Evolutionary conservation across 805 yeast species (phyloP), one percentile per base, ranked within the genome.

Genomic region (Schwanniomyces occidentalis): DNA sequence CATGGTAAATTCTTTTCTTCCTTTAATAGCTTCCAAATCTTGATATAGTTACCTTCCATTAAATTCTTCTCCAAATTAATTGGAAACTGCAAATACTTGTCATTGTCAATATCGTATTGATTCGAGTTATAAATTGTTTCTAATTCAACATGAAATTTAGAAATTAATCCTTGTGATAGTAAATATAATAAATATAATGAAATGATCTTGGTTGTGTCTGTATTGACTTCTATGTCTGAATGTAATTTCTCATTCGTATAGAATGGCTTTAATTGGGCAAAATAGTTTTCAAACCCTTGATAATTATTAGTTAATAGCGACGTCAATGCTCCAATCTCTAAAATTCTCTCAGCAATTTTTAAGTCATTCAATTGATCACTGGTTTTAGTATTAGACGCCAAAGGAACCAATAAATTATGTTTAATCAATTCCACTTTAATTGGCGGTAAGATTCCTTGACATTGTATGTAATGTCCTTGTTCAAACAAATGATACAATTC

Each of bases 21-120:
- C 34, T 81, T 78, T 44, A 85, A 73, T 36, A 85, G 73, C 48
- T 78, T 82, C 84, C 93, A 85, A 29, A 90, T 91, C 61, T 86
- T 86, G 60, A 88, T 93, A 62, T 90, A 93, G 45, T 91, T 85
- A 27, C 99, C 99, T 64, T 93, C 98, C 83, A 91, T 88, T 46
- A 93, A 76, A 84, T 95, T 87, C 46, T 86, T 81, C 59, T 93
- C 98, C 49, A 93, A 79, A 48, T 81, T 80, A 35, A 91, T 81
- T 16, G 98, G 98, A 57, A 89, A 89, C 30, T 78, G 75, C 47
- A 91, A 69, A 56, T 73, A 86, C 46, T 73, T 69, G 56, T 68
- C 74, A 23, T 52, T 34, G n/a, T 86, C 95, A 22, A 72, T 69
- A 47, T 87, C 91, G 42, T 78, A 67, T 34, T 72, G 71, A 14